These are phyloP conservation scores for Alternaria sp. DNA, from an alignment of 2,329 filamentous ascomycete genomes.

Conservation along the genomic window DNA sequence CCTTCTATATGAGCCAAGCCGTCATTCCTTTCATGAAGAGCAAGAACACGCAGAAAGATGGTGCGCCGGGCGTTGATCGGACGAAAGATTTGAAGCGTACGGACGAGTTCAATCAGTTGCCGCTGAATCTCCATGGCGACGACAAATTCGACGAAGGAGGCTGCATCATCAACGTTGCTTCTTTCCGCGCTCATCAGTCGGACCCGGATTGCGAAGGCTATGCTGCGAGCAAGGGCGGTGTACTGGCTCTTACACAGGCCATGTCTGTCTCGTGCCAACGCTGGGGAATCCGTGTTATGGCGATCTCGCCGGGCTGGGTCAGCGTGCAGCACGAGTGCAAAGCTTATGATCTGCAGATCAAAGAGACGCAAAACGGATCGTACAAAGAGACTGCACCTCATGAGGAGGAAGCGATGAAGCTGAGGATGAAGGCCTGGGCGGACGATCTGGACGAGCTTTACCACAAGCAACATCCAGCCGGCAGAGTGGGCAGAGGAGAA, in stretches of 20 bases:
- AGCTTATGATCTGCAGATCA: constrained; percentile 49
- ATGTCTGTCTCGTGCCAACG: constrained; percentile 54
- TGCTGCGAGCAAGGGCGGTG: constrained; percentile 57
- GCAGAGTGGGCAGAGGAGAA: constrained; percentile 58
- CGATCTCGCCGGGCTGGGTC: constrained; percentile 59
- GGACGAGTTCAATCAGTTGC: constrained; percentile 26
- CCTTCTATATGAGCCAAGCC: constrained; percentile 31
- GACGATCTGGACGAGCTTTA: constrained; percentile 54
- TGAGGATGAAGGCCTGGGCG: constrained; percentile 48
- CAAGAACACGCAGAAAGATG: constrained; percentile 21
- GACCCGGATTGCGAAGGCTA: constrained; percentile 59
- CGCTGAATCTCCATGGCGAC: constrained; percentile 25
- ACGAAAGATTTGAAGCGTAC: constrained; percentile 27
- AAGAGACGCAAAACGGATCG: constrained; percentile 20
- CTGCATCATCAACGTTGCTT: constrained; percentile 54
- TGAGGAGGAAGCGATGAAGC: constrained; percentile 19
- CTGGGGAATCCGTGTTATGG: constrained; percentile 54
- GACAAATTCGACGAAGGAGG: constrained; percentile 33
- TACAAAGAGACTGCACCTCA: constrained; percentile 24
- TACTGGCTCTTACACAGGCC: constrained; percentile 57
- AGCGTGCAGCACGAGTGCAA: constrained; percentile 54
- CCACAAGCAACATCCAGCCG: constrained; percentile 57
- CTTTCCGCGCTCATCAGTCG: constrained; percentile 57
- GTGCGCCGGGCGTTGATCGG: constrained; percentile 17
- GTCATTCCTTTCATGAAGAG: constrained; percentile 32